Evolutionary conservation across 108 stramenopile genomes (phyloP).

Genomic region (Nitzschia sp.): DNA sequence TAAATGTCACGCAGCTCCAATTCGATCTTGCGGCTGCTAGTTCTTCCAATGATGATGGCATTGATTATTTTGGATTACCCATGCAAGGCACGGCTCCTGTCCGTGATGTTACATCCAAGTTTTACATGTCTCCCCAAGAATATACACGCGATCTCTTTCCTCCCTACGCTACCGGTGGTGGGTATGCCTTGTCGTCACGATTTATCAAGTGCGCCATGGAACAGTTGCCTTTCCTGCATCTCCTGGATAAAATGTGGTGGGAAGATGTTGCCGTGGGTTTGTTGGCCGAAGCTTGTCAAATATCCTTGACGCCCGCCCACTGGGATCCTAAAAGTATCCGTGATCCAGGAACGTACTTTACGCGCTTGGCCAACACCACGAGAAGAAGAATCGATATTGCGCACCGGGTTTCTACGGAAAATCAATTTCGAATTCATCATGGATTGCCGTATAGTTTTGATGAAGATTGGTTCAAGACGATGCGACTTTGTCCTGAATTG

Average conservation of each 20-base stretch:
- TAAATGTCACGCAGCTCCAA: neutral
- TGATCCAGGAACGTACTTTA: neutral
- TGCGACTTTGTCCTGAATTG: neutral
- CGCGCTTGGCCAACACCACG: too few relatives aligned
- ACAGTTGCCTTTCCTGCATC: neutral
- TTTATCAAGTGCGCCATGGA: neutral
- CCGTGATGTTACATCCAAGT: neutral
- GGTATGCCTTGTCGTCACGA: neutral
- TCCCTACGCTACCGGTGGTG: neutral
- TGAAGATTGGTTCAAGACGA: neutral
- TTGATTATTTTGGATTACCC: neutral
- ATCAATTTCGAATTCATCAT: slow-evolving; percentile 2
- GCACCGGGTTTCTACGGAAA: slow-evolving; percentile 1
- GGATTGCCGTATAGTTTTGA: neutral
- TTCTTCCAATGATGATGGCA: neutral
- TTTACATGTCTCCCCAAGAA: neutral
- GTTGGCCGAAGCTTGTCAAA: neutral
- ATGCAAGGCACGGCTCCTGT: neutral
- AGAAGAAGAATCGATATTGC: too few relatives aligned
- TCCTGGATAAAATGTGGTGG: neutral
- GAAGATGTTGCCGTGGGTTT: slow-evolving; percentile 3
- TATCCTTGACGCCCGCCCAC: neutral
- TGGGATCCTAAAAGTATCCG: neutral
- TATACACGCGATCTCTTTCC: neutral
- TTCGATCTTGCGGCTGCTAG: neutral